These are phyloP conservation scores for Apiospora kogelbergensis DNA, from an alignment of 2,329 filamentous ascomycete species.

Conservation along the genomic window DNA sequence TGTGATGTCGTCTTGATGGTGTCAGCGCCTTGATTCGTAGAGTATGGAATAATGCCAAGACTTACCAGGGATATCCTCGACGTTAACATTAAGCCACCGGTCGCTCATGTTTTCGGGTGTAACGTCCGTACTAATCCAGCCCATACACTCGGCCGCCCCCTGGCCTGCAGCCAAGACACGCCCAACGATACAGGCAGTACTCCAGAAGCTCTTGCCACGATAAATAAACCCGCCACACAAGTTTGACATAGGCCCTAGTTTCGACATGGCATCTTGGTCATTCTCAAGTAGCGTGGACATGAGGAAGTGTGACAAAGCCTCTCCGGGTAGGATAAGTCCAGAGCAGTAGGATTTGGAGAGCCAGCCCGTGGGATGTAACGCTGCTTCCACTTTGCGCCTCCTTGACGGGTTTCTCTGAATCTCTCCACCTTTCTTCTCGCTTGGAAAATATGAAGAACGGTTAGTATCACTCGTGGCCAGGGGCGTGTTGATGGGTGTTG, in stretches of 20 bases:
- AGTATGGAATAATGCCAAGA: conserved; percentile 16
- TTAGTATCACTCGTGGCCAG: conserved; percentile 36
- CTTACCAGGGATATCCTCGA: conserved; percentile 53
- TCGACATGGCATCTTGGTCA: conserved; percentile 58
- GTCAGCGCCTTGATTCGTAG: conserved; percentile 20
- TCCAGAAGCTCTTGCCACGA: conserved; percentile 66
- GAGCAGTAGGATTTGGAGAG: conserved; percentile 68
- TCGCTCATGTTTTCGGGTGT: conserved; percentile 50
- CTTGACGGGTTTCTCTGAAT: conserved; percentile 39
- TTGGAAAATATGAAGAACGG: conserved; percentile 48
- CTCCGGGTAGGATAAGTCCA: conserved; percentile 64
- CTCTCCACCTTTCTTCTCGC: conserved; percentile 25
- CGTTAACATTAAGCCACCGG: conserved; percentile 60
- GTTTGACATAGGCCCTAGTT: conserved; percentile 60
- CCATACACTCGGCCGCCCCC: conserved; percentile 65
- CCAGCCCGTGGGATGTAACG: conserved; percentile 62
- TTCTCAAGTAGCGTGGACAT: conserved; percentile 67
- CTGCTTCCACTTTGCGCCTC: conserved; percentile 55
- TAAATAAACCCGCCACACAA: conserved; percentile 66
- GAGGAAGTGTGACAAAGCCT: conserved; percentile 61
- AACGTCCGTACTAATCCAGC: conserved; percentile 65
- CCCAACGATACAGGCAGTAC: conserved; percentile 64
- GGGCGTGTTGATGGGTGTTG: conserved; percentile 41
- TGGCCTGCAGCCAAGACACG: conserved; percentile 63
- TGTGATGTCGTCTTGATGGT: conserved; percentile 44